Conservation (phyloP, 345 rosid species). For the Turritis glabra region DNA sequence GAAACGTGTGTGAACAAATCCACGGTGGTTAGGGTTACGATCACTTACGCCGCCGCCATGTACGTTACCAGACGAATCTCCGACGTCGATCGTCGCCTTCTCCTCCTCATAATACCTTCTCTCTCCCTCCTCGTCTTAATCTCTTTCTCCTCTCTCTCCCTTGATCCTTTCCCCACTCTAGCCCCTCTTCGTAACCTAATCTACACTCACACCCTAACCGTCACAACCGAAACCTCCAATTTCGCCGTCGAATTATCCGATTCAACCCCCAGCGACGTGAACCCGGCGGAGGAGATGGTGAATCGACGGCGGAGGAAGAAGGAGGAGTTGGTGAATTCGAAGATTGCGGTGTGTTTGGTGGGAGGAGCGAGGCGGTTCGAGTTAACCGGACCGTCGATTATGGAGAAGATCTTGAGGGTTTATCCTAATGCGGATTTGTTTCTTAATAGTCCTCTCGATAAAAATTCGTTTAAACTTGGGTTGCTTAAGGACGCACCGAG, state of each 20-base stretch:
- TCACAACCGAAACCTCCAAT: conserved; percentile 9
- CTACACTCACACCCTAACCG: conserved; percentile 33
- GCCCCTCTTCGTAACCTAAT: conserved; percentile 34
- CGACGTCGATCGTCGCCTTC: conserved; percentile 54
- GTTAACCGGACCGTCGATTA: conserved; percentile 84
- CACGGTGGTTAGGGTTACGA: conserved; percentile 8
- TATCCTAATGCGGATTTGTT: conserved; percentile 90
- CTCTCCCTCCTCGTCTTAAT: conserved; percentile 39
- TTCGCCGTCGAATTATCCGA: neutral
- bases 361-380: conserved; percentile 95
- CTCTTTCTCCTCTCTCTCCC: conserved; percentile 27
- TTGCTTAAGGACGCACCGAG: conserved; percentile 63
- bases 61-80: conserved; percentile 34
- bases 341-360: conserved; percentile 85
- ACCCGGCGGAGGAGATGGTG: neutral
- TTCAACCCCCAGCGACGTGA: neutral
- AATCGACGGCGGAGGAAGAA: neutral
- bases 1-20: conserved; percentile 2
- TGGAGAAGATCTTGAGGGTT: conserved; percentile 58
- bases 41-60: conserved; percentile 19
- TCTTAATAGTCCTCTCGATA: conserved; percentile 74
- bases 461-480: conserved; percentile 63
- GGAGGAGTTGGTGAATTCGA: conserved; percentile 45
- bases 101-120: conserved; percentile 37
- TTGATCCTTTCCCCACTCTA: conserved; percentile 37